Base-by-base conservation (phyloP, 148 eudicot genomes). In the Vaccinium corymbosum region DNA sequence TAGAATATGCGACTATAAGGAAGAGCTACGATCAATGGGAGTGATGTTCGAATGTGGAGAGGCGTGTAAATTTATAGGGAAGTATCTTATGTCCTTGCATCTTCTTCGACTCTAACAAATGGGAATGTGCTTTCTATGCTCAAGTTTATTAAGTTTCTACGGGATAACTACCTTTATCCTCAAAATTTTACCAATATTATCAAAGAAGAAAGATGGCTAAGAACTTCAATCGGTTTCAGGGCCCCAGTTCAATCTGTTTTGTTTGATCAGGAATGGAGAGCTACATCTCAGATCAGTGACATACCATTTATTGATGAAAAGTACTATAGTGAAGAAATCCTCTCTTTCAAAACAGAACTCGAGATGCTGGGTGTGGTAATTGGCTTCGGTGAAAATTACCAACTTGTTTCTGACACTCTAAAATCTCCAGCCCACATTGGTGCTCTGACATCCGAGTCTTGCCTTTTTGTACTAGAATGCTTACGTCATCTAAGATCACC, bases 51-150 rank as follows among this genome's bases (percentile, higher is more conserved):
- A 89, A 19, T 81, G 80, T 48, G 64, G 79, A 15, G 88, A 92
- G 76, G 95, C 90, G 3, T 92, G 93, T 72, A 72, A 82, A 79
- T 90, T 86, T 27, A 92, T 91, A 49, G 93, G 90, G 32, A 77
- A 90, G 32, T 92, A 84, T 85, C 92, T 94, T 15, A 90, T 89
- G 89, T 86, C 85, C 0, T 42, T 90, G 94, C 91, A 75, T 53
- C 81, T 7, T 66, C 78, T 5, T 85, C 88, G 1, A 86, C 82
- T 82, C 57, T 94, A 66, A 87, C 90, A 0, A 86, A 83, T 59
- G 89, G 38, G 27, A 87, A 90, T 85, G 94, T 94, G n/a, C 46
- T 88, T 19, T 88, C 90, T 1, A 86, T 94, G 71, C 89, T 94
- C 6, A 86, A 82, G 22, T 91, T 94, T 46, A 89, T 94, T 19